These are phyloP conservation scores for Blastocystis sp. DNA, from an alignment of 352 stramenopile genomes.

Conservation along the genomic window DNA sequence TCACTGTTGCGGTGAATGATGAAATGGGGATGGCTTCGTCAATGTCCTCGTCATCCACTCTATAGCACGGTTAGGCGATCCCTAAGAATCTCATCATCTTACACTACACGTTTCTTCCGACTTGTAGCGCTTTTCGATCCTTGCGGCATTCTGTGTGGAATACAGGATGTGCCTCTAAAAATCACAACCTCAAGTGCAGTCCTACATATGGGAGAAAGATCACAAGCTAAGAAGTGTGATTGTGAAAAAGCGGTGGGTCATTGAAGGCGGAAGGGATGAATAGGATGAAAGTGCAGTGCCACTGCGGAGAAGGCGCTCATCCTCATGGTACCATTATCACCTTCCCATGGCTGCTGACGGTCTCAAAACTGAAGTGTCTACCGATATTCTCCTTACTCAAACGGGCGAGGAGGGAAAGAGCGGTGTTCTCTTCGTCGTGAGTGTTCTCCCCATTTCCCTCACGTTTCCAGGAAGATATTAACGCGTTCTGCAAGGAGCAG, in stretches of 20 bases:
- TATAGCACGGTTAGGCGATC: background rate
- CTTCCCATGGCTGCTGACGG: constrained; percentile 43
- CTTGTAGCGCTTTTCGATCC: background rate
- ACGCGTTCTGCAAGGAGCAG: constrained; percentile 41
- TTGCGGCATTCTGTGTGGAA: background rate
- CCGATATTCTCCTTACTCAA: constrained; percentile 50
- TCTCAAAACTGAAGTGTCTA: constrained; percentile 55
- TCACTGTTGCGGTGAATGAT: background rate
- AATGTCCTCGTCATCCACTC: background rate
- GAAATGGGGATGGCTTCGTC: no score
- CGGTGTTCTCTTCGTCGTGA: constrained; percentile 56
- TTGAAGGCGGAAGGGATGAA: no score
- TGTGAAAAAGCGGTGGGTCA: no score
- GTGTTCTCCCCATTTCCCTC: background rate
- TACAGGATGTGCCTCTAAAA: no score
- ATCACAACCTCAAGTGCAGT: no score
- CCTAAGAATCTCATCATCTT: background rate
- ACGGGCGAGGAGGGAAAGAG: constrained; percentile 24
- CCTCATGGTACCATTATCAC: background rate
- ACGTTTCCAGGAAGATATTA: constrained; percentile 35
- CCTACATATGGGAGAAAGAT: no score
- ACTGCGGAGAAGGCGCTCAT: no score
- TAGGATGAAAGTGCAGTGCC: no score
- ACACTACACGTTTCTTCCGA: background rate
- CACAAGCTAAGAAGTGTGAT: no score